Base-by-base conservation (phyloP, 2,329 filamentous ascomycete genomes). In the Fusarium luffae region DNA sequence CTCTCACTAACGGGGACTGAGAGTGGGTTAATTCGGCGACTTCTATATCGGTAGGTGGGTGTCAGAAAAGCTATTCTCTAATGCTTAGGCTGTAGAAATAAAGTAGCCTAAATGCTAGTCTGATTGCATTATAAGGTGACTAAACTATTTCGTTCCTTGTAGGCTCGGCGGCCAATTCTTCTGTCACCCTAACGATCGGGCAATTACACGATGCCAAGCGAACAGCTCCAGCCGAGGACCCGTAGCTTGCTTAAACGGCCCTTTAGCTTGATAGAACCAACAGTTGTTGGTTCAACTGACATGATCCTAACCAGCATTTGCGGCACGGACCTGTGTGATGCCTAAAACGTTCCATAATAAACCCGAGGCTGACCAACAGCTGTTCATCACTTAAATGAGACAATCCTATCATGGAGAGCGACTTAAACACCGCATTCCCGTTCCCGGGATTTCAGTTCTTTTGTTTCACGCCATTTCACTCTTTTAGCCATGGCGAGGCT, bases 11-110 rank as follows among this genome's bases (percentile, higher is more conserved):
- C 0, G 4, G 27, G 7, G 7, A 13, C 84, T 42, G 85, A 86
- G 79, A 85, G 82, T 71, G 85, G 85, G 18, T 7, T 4, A 10
- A 14, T 30, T 62, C 50, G 44, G 58, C 37, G 27, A 41, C 37
- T 63, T 48, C 58, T 63, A 12, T 5, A 21, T 63, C n/a, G 28
- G 28, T 14, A 30, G 28, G 28, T 28, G 12, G 28, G 28, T 30
- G 12, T 13, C 12, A 30, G 2, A 30, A 28, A 4, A 28, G 3
- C 2, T 28, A 12, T 6, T 11, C 11, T 28, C 11, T 2, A 28
- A 28, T 12, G 12, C 28, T 13, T 13, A 30, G 28, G 12, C 28
- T 30, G 28, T 10, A 30, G 28, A 30, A 30, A 30, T 30, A 30
- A 7, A 30, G 12, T 1, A 13, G 28, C 9, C 28, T 30, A 13